Evolutionary conservation across 1,284 basidiomycete genomes (phyloP).

Genomic region (Ganoderma leucocontextum): DNA sequence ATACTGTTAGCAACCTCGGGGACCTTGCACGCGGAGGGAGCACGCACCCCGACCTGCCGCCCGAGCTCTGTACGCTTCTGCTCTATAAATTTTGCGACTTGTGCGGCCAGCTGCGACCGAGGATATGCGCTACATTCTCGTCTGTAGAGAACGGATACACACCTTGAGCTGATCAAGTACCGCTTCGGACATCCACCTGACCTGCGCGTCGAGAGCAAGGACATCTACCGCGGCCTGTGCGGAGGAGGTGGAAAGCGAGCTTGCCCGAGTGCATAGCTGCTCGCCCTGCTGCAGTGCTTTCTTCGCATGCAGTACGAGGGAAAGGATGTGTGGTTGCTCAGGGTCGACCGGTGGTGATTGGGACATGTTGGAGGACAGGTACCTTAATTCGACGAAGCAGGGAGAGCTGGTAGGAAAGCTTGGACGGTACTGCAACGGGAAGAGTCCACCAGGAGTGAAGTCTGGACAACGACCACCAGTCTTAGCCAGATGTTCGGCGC

Average conservation of each 20-base stretch:
- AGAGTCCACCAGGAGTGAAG: too few relatives aligned
- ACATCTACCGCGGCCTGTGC: slow-evolving; percentile 72
- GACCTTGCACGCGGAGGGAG: background rate
- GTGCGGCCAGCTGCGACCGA: slow-evolving; percentile 64
- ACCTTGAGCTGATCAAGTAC: slow-evolving; percentile 81
- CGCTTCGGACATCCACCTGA: slow-evolving; percentile 76
- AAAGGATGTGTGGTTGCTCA: slow-evolving; percentile 59
- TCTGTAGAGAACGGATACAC: slow-evolving; percentile 11
- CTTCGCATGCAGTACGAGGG: slow-evolving; percentile 81
- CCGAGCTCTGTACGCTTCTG: slow-evolving; percentile 67
- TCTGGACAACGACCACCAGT: background rate
- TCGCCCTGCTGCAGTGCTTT: slow-evolving; percentile 80
- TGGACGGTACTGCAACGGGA: background rate
- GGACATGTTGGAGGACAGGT: background rate
- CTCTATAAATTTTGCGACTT: slow-evolving; percentile 76
- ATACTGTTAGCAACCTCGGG: background rate
- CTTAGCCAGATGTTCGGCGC: background rate
- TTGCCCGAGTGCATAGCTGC: slow-evolving; percentile 72
- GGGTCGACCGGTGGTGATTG: slow-evolving; percentile 17
- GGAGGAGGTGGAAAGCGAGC: slow-evolving; percentile 65
- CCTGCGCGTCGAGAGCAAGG: slow-evolving; percentile 78
- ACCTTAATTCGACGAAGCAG: background rate
- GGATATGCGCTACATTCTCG: too few relatives aligned
- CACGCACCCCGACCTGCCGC: slow-evolving; percentile 66
- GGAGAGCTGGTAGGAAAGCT: background rate